Evolutionary conservation across 768 basidiomycete genomes (phyloP), one percentile per base, ranked within the genome.

Genomic region (Harrya chromipes): DNA sequence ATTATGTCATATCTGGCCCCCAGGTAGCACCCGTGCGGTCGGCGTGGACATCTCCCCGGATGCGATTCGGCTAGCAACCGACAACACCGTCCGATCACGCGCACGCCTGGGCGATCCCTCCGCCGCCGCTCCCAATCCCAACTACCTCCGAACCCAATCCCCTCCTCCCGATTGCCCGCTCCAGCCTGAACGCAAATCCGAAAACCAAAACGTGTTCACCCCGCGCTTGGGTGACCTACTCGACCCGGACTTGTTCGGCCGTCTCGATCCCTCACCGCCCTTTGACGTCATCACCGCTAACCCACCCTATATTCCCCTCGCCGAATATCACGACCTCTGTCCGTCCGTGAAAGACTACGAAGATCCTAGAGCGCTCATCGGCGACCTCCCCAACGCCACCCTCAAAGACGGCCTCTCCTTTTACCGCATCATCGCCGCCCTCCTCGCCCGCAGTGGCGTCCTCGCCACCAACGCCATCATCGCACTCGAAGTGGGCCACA

Each of bases 261-360:
- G 33, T 34, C 64, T 80, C 51, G 58, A 58, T 16, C 62, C 78
- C 51, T 54, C 50, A 42, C 74, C 67, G 3, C 80, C 85, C 2
- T 89, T 84, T 69, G 84, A 91, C 69, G 71, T 94, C 49, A 72
- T 94, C 60, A 91, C 90, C 11, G 81, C 85, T 14, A 94, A 94
- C 69, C 88, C 89, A 21, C 88, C 91, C 10, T 97, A 97, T 69
- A 88, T 97, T 56, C 75, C 92, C 33, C 74, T 66, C 54, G 57
- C 68, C 34, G 84, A 87, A 51, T 94, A 84, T 62, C 68, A 79
- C 37, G 44, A 59, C 20, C 77, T 97, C 29, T 78, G 85, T 8
- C 52, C 62, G n/a, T 84, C 83, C 41, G 94, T 97, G 46, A 78
- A 71, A 43, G 73, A 79, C 45, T 89, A 81, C 64, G 95, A 98